These are phyloP conservation scores for Akanthomyces lecanii DNA, from an alignment of 2,329 filamentous ascomycete genomes.

Conservation along the genomic window DNA sequence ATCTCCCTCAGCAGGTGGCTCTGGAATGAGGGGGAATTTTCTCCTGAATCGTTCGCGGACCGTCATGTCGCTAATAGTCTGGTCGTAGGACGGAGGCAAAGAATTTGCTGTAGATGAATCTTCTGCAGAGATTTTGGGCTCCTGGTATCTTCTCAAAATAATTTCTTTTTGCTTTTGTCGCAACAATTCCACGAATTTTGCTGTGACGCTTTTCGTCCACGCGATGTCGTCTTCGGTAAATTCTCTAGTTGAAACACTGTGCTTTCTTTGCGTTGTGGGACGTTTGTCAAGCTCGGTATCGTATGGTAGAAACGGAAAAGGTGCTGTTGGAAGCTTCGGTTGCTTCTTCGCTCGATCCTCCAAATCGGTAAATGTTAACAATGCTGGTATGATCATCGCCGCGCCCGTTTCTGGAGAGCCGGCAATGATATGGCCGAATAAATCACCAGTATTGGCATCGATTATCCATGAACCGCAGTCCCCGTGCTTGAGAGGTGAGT, in stretches of 20 bases:
- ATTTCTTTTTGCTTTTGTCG: neutral
- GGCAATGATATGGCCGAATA: neutral
- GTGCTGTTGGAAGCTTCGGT: neutral
- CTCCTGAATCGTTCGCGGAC: conserved; percentile 30
- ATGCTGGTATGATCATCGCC: neutral
- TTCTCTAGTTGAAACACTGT: neutral
- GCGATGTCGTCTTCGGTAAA: neutral
- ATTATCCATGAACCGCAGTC: neutral
- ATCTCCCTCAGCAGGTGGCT: conserved; percentile 63
- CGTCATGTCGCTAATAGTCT: neutral
- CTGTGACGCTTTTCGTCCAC: neutral
- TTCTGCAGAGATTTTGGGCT: neutral
- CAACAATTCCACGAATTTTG: neutral
- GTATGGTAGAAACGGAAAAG: neutral
- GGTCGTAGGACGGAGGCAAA: neutral
- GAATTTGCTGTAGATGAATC: neutral
- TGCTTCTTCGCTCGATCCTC: neutral
- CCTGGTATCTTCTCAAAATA: neutral
- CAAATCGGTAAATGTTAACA: neutral
- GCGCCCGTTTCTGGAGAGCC: neutral
- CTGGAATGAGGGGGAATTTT: conserved; percentile 57
- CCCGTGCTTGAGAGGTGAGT: neutral
- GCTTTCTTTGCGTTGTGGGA: neutral
- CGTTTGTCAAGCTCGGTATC: neutral
- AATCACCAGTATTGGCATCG: neutral